Conservation (phyloP, 306 rosid genomes). For the Prunus mongolica region DNA sequence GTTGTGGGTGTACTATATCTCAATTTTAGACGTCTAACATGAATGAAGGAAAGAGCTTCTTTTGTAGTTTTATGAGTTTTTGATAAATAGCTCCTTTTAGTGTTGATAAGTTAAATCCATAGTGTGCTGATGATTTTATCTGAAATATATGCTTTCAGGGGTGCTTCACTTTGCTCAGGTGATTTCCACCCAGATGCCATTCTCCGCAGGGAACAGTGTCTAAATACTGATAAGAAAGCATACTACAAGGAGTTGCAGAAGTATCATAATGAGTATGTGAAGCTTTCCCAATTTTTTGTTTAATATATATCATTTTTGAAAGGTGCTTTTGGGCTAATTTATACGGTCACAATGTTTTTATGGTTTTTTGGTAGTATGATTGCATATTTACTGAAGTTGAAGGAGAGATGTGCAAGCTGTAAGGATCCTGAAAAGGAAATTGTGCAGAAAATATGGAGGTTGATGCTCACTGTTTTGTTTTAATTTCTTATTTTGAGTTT, state of each 20-base stretch:
- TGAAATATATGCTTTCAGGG: slow-evolving; percentile 59
- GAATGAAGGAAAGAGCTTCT: neutral
- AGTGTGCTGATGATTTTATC: slow-evolving; percentile 21
- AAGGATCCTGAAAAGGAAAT: slow-evolving; percentile 76
- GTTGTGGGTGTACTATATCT: neutral
- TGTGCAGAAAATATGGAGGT: slow-evolving; percentile 69
- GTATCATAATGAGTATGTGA: slow-evolving; percentile 81
- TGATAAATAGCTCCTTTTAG: neutral
- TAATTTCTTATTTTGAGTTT: neutral
- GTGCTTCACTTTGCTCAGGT: slow-evolving; percentile 78
- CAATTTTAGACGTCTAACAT: neutral
- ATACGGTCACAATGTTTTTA: slow-evolving; percentile 4
- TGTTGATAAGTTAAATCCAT: slow-evolving; percentile 16
- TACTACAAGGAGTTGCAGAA: slow-evolving; percentile 58
- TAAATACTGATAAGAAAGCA: slow-evolving; percentile 53
- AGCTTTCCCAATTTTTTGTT: neutral
- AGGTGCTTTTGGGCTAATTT: neutral
- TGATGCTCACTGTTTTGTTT: slow-evolving; percentile 6
- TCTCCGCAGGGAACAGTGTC: slow-evolving; percentile 44
- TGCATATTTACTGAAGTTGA: slow-evolving; percentile 56
- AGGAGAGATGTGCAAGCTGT: slow-evolving; percentile 63
- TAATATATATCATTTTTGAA: slow-evolving; percentile 1
- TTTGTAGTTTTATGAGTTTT: neutral
- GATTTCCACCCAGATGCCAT: slow-evolving; percentile 83
- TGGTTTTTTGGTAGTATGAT: slow-evolving; percentile 70